Base-by-base conservation (phyloP, 371 early-diverging fungal species). In the Apophysomyces trapeziformis region DNA sequence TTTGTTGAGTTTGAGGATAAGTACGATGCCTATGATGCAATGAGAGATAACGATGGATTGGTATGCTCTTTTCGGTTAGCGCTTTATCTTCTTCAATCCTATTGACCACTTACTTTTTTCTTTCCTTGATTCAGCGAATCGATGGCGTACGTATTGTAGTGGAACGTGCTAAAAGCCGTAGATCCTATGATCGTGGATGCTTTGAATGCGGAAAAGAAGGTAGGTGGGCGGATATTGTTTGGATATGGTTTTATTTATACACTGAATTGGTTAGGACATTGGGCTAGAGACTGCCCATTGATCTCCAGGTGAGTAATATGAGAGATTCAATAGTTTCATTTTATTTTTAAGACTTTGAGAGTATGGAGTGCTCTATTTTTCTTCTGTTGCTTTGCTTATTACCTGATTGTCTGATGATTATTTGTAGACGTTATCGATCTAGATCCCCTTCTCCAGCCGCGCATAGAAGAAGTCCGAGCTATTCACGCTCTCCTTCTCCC, bases 11-110 rank as follows among this genome's bases (percentile, higher is more conserved):
- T 86, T 72, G 79, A 85, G 61, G 85, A 90, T 67, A 74, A 74
- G 18, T 86, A 89, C 38, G 91, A 90, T 69, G 91, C 91, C 44
- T 85, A 88, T 38, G 86, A 87, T 68, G 91, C 92, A 45, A 82
- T 91, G 58, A 80, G 81, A 68, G 84, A 84, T 65, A 77, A 80
- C 38, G 82, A 89, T 67, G 88, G 89, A 6, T 73, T 81, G 69
- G 76, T 75, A 67, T 60, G 65, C 64, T 1, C 43, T 9, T 9
- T 43, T 43, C 1, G 2, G 14, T 36, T 5, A 38, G 5, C 8
- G 3, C 1, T 26, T 26, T 26, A 26, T 2, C 32, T 26, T 1
- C 2, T 26, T 26, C 2, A 26, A 26, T 26, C 2, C 32, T 3
- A 26, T 26, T 14, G 38, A n/a, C 35, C 13, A 16, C 14, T 39